Evolutionary conservation across 805 yeast species (phyloP).

Genomic region (Myxozyma melibiosi): DNA sequence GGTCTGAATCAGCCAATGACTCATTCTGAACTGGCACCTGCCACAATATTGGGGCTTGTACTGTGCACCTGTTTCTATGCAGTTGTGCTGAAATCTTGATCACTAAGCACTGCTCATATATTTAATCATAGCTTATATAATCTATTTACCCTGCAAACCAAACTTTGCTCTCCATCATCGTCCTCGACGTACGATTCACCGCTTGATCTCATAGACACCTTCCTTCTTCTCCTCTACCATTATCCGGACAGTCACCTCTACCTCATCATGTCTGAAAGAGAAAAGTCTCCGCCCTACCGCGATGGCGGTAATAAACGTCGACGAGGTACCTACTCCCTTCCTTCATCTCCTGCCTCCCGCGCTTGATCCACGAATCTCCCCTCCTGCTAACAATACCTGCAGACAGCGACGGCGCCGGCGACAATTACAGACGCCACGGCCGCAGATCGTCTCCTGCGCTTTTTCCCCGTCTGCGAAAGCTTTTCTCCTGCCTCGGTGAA

Average conservation of each 20-base stretch:
- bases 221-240: no score
- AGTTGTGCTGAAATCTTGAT: no score
- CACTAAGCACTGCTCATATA: neutral
- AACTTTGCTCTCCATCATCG: no score
- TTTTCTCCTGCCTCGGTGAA: conserved; percentile 23
- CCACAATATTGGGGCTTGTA: no score
- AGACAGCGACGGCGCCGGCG: conserved; percentile 14
- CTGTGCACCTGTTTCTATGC: no score
- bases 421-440: conserved; percentile 16
- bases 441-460: neutral
- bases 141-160: no score
- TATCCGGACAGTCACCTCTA: no score
- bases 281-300: conserved; percentile 2
- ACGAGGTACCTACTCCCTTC: neutral
- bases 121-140: no score
- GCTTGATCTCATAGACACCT: neutral
- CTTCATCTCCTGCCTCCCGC: neutral
- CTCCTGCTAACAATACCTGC: neutral
- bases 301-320: conserved; percentile 12
- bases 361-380: neutral
- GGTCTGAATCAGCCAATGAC: no score
- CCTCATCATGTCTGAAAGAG: neutral
- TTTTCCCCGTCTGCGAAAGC: conserved; percentile 21
- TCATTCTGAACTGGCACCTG: no score
- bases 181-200: no score